phyloP scores from a whole-genome alignment of 495 filamentous ascomycete genomes.

The Neurospora sp. region DNA sequence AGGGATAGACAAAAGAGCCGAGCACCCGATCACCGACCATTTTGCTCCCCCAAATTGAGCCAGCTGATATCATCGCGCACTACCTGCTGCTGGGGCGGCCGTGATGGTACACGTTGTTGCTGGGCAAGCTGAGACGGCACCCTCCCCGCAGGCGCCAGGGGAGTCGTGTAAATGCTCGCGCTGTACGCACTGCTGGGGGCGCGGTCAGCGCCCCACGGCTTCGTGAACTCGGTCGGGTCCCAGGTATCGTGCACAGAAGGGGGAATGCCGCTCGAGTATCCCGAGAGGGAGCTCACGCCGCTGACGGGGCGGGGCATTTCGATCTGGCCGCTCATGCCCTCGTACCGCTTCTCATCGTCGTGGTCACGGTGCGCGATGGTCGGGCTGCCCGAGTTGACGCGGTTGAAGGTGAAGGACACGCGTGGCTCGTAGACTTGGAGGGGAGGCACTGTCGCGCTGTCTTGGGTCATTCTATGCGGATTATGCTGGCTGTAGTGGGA shows the following conservation, averaged over 20 bases:
- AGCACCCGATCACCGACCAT: constrained; percentile 2
- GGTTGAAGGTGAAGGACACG: constrained; percentile 46
- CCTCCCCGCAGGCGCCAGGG: constrained; percentile 23
- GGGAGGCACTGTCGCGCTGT: constrained; percentile 44
- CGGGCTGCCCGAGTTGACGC: constrained; percentile 56
- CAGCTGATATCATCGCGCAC: constrained; percentile 58
- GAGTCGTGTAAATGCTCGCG: constrained; percentile 23
- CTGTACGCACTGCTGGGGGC: constrained; percentile 54
- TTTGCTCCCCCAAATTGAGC: constrained; percentile 49
- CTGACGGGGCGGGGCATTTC: constrained; percentile 44
- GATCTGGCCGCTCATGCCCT: constrained; percentile 54
- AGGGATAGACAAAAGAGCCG: not conserved
- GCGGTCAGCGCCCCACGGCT: constrained; percentile 37
- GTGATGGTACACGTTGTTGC: constrained; percentile 24
- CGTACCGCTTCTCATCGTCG: constrained; percentile 29
- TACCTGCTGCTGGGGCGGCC: constrained; percentile 12
- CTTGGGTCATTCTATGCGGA: constrained; percentile 39
- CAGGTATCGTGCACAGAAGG: constrained; percentile 43
- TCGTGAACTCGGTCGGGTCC: constrained; percentile 33
- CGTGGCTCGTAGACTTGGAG: constrained; percentile 37
- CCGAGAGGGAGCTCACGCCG: constrained; percentile 40
- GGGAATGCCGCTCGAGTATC: constrained; percentile 49
- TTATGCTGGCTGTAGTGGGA: constrained; percentile 41
- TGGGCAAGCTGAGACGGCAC: constrained; percentile 17
- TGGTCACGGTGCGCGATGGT: constrained; percentile 45